A percentile compares a stretch with the other conserved stretches of the same genome.
Conservation (phyloP, 257 asterid species). For the Nicotiana tabacum region DNA sequence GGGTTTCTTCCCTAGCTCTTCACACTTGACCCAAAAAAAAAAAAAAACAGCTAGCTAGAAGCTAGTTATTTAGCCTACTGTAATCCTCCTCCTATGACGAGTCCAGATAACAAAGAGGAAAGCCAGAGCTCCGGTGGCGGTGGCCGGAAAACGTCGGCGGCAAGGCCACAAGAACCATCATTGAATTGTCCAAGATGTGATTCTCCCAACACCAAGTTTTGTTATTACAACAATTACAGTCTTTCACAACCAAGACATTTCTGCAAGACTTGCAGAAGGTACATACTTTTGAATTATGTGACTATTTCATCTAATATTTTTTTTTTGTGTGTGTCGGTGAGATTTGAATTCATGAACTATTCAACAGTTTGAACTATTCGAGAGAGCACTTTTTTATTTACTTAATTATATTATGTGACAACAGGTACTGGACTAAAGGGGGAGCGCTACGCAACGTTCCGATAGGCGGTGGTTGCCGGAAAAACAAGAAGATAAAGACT, state of each 20-base stretch:
- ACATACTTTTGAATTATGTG: not conserved
- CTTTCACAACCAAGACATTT: constrained; percentile 89
- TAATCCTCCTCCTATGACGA: not conserved
- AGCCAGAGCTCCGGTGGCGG: constrained; percentile 31
- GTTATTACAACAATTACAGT: constrained; percentile 93
- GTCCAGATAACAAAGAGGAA: constrained; percentile 32
- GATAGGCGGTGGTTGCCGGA: constrained; percentile 89
- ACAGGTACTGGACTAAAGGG: constrained; percentile 75
- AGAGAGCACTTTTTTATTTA: not conserved
- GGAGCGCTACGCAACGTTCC: constrained; percentile 91
- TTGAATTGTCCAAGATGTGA: constrained; percentile 87
- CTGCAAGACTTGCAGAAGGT: constrained; percentile 86
- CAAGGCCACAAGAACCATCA: constrained; percentile 39
- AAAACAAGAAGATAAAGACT: constrained; percentile 64
- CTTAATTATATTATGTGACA: not conserved
- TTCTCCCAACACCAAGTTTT: constrained; percentile 83
- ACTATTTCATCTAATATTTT: not conserved
- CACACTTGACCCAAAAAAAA: not conserved
- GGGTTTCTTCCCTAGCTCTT: constrained; percentile 4
- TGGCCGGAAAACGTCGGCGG: constrained; percentile 20
- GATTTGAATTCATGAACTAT: too few species aligned
- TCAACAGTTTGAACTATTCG: too few species aligned
- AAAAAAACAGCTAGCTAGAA: not conserved
- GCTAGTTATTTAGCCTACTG: not conserved
- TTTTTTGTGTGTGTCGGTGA: not conserved